Conservation (phyloP, 1,284 basidiomycete species). For the Stereum hirsutum region DNA sequence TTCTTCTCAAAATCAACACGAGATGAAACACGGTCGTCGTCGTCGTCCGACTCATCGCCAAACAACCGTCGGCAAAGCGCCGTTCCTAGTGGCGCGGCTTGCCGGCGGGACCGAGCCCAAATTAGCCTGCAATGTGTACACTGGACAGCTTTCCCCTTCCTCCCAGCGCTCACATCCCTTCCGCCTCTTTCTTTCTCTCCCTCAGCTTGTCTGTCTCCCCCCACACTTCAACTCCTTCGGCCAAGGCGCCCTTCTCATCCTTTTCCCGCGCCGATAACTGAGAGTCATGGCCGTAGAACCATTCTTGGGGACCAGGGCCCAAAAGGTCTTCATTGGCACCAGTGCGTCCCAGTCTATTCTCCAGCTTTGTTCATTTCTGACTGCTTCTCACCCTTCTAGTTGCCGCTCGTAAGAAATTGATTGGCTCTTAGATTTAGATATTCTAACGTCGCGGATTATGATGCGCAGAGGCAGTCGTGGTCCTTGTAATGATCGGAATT, state of each 20-base stretch:
- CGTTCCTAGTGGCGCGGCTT: too few species aligned
- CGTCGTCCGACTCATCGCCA: too few species aligned
- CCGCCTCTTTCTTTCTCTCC: neutral
- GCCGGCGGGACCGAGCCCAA: too few species aligned
- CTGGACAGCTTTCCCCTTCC: neutral
- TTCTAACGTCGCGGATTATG: neutral
- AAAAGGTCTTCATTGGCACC: slow-evolving; percentile 14
- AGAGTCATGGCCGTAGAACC: slow-evolving; percentile 16
- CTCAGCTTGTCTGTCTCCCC: too few species aligned
- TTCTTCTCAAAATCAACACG: too few species aligned
- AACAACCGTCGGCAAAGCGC: too few species aligned
- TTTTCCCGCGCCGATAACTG: neutral
- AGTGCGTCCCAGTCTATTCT: slow-evolving; percentile 7
- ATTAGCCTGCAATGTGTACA: too few species aligned
- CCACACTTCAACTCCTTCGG: neutral
- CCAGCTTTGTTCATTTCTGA: neutral
- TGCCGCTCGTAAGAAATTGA: slow-evolving; percentile 18
- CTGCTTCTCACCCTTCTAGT: slow-evolving; percentile 11
- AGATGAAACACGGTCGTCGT: too few species aligned
- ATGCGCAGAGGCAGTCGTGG: slow-evolving; percentile 36
- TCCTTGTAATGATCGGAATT: slow-evolving; percentile 34
- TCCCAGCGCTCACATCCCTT: neutral
- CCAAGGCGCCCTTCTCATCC: neutral
- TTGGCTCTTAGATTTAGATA: neutral
- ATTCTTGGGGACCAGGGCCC: slow-evolving; percentile 17